Conservation (phyloP, 495 filamentous ascomycete genomes). For the Sporormia fimetaria region DNA sequence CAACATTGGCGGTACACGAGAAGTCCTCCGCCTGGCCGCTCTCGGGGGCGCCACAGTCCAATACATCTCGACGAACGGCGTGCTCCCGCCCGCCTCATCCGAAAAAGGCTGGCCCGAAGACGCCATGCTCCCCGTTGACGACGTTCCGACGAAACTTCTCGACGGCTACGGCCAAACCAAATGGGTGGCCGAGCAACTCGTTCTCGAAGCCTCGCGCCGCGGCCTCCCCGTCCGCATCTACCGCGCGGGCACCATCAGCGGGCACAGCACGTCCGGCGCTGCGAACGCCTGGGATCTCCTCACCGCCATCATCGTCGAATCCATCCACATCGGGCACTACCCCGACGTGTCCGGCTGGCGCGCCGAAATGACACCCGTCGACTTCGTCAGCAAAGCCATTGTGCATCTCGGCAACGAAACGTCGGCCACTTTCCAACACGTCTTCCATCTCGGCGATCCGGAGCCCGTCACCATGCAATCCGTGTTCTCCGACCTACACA, state of each 20-base stretch:
- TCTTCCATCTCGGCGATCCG: constrained; percentile 59
- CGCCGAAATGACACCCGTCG: constrained; percentile 61
- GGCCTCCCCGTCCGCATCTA: constrained; percentile 52
- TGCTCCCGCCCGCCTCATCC: constrained; percentile 43
- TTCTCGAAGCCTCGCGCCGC: constrained; percentile 48
- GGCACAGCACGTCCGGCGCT: constrained; percentile 51
- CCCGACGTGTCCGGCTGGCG: constrained; percentile 56
- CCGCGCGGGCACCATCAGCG: constrained; percentile 53
- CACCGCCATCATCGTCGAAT: constrained; percentile 55
- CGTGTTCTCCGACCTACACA: constrained; percentile 45
- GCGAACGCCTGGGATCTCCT: constrained; percentile 58
- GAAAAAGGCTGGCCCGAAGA: constrained; percentile 49
- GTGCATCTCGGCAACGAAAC: constrained; percentile 46
- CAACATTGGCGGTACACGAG: constrained; percentile 43
- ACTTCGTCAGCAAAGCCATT: constrained; percentile 57
- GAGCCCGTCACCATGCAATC: constrained; percentile 43
- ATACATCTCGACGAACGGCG: constrained; percentile 59
- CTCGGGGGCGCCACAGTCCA: constrained; percentile 53
- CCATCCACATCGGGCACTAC: constrained; percentile 48
- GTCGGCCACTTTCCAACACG: constrained; percentile 37
- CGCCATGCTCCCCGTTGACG: constrained; percentile 44
- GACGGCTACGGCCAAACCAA: constrained; percentile 46
- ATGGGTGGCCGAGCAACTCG: constrained; percentile 56
- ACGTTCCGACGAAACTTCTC: constrained; percentile 47
- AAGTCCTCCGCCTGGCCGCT: constrained; percentile 52